Percentiles rank a stretch among this genome's conserved stretches.
Evolutionary conservation across 129 eudicot species (phyloP).

Genomic region (Sambucus nigra): DNA sequence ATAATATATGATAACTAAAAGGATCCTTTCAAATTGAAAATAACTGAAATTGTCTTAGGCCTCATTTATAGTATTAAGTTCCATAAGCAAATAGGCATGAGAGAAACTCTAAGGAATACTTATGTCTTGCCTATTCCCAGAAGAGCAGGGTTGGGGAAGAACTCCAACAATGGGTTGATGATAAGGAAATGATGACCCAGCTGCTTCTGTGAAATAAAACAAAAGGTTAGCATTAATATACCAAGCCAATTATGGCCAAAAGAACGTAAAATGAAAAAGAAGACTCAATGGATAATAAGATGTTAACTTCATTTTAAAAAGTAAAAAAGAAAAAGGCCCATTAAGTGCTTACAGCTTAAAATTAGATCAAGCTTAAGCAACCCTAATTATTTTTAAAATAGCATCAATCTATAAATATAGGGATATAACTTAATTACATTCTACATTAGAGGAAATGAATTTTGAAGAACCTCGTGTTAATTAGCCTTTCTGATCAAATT

Average conservation of each 20-base stretch:
- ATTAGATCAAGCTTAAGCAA: not conserved
- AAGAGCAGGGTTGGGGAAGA: slow-evolving; percentile 79
- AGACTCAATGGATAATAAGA: not conserved
- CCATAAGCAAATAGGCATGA: slow-evolving; percentile 6
- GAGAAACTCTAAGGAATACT: slow-evolving; percentile 15
- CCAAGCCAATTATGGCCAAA: not conserved
- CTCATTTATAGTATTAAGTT: not conserved
- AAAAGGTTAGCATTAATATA: slow-evolving; percentile 2
- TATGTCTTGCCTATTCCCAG: slow-evolving; percentile 79
- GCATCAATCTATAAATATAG: no score
- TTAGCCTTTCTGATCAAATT: no score
- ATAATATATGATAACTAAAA: not conserved
- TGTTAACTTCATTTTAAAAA: not conserved
- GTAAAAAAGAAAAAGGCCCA: not conserved
- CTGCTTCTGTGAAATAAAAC: slow-evolving; percentile 54
- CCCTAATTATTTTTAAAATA: no score
- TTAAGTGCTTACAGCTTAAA: not conserved
- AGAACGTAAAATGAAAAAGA: not conserved
- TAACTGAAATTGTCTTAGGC: not conserved
- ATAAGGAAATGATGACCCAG: slow-evolving; percentile 42
- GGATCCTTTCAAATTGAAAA: not conserved
- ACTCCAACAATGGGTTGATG: slow-evolving; percentile 76
- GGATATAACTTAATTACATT: no score
- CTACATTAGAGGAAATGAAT: no score
- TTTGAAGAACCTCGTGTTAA: no score